A percentile compares a stretch with the other conserved stretches of the same genome.
These are phyloP conservation scores for Fusarium musae DNA, from an alignment of 2,329 filamentous ascomycete genomes.

Conservation along the genomic window DNA sequence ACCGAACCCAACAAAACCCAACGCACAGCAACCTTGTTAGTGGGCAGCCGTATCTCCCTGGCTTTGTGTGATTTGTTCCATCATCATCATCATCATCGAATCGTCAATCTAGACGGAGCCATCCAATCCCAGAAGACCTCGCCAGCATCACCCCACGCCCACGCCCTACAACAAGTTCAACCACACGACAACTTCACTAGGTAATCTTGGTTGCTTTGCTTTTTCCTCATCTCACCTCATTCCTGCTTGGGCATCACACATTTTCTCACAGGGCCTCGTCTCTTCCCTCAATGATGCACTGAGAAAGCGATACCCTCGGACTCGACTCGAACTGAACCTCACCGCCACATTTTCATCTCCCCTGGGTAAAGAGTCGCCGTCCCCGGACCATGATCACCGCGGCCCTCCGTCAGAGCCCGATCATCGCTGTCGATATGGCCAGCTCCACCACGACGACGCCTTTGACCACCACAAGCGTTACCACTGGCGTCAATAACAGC, in stretches of 20 bases:
- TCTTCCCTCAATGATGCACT: slow-evolving; percentile 37
- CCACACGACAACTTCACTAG: slow-evolving; percentile 16
- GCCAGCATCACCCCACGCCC: slow-evolving; percentile 31
- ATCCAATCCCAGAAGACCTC: slow-evolving; percentile 19
- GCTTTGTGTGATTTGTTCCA: slow-evolving; percentile 12
- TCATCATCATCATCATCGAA: slow-evolving; percentile 20
- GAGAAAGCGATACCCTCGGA: slow-evolving; percentile 17
- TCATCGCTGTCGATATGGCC: slow-evolving; percentile 35
- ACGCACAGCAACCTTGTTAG: background rate
- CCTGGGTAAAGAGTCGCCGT: slow-evolving; percentile 23
- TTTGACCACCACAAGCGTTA: slow-evolving; percentile 26
- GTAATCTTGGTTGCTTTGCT: background rate
- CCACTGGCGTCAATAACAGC: slow-evolving; percentile 21
- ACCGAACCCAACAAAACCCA: background rate
- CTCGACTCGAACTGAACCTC: slow-evolving; percentile 19
- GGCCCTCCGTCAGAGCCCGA: slow-evolving; percentile 31
- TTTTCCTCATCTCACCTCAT: background rate
- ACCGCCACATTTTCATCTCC: slow-evolving; percentile 18
- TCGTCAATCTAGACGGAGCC: slow-evolving; percentile 18
- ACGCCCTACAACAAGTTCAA: slow-evolving; percentile 1
- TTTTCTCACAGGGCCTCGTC: background rate
- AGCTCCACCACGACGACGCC: slow-evolving; percentile 32
- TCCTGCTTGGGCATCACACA: background rate
- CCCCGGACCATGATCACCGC: slow-evolving; percentile 29
- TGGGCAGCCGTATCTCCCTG: slow-evolving; percentile 17